Evolutionary conservation across 768 basidiomycete genomes (phyloP).

Genomic region (Naganishia vaughanmartiniae): DNA sequence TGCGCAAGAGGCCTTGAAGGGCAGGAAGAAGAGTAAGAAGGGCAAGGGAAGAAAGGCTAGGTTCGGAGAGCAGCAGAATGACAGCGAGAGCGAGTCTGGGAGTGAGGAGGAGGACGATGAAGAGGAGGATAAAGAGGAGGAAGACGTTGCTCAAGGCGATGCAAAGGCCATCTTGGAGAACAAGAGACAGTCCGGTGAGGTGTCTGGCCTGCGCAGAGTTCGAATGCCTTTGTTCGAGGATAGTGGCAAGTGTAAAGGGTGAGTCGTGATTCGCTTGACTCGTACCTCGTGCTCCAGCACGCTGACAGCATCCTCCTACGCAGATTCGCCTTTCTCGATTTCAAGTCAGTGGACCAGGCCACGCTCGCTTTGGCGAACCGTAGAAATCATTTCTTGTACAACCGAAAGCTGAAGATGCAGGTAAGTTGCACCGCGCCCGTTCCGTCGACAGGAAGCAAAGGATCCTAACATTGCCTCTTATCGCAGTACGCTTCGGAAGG

Average conservation of each 20-base stretch:
- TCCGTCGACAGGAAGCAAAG: not conserved
- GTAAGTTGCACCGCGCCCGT: constrained; percentile 35
- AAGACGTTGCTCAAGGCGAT: constrained; percentile 50
- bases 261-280: constrained; percentile 39
- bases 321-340: constrained; percentile 95
- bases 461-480: not conserved
- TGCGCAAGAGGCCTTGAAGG: constrained; percentile 49
- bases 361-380: constrained; percentile 77
- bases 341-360: constrained; percentile 71
- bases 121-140: constrained; percentile 38
- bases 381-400: constrained; percentile 76
- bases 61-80: constrained; percentile 36
- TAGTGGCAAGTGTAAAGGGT: constrained; percentile 94
- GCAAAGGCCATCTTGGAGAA: constrained; percentile 59
- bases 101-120: constrained; percentile 40
- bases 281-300: not conserved
- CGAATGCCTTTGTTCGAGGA: constrained; percentile 96
- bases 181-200: constrained; percentile 30
- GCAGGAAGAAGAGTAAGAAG: constrained; percentile 44
- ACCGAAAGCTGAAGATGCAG: constrained; percentile 69
- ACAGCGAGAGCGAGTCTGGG: constrained; percentile 39
- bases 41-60: constrained; percentile 30
- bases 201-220: constrained; percentile 61
- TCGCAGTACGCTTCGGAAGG: constrained; percentile 51
- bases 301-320: not conserved